These are phyloP conservation scores for Nidularia pulvinata DNA, from an alignment of 768 basidiomycete genomes.

Conservation along the genomic window DNA sequence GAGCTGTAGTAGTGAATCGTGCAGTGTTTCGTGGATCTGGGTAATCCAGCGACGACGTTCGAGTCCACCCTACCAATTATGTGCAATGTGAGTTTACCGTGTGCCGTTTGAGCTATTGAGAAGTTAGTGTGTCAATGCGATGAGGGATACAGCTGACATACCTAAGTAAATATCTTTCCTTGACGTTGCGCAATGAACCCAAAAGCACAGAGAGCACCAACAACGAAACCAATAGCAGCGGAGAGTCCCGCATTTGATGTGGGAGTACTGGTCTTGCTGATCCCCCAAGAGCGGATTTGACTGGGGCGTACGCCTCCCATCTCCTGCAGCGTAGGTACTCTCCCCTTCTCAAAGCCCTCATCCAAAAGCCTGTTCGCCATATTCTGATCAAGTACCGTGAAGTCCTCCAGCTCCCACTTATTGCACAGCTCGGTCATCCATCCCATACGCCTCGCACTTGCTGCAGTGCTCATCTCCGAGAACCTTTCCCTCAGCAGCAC, in stretches of 20 bases:
- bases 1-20: too few species aligned
- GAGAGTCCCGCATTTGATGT: constrained; percentile 3
- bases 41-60: too few species aligned
- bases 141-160: too few species aligned
- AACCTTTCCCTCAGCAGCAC: constrained; percentile 73
- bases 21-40: too few species aligned
- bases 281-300: not conserved
- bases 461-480: constrained; percentile 77
- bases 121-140: too few species aligned
- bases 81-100: too few species aligned
- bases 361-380: constrained; percentile 69
- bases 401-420: constrained; percentile 81
- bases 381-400: constrained; percentile 66
- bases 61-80: too few species aligned
- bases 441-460: constrained; percentile 82
- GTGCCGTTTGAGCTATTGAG: too few species aligned
- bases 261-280: not conserved
- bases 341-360: constrained; percentile 81
- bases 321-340: constrained; percentile 42
- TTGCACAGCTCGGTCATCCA: constrained; percentile 93
- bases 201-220: constrained; percentile 36
- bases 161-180: too few species aligned
- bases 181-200: too few species aligned
- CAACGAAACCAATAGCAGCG: constrained; percentile 37
- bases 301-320: constrained; percentile 23